Base-by-base conservation (phyloP, 768 basidiomycete species). In the Leccinum uliginosum region DNA sequence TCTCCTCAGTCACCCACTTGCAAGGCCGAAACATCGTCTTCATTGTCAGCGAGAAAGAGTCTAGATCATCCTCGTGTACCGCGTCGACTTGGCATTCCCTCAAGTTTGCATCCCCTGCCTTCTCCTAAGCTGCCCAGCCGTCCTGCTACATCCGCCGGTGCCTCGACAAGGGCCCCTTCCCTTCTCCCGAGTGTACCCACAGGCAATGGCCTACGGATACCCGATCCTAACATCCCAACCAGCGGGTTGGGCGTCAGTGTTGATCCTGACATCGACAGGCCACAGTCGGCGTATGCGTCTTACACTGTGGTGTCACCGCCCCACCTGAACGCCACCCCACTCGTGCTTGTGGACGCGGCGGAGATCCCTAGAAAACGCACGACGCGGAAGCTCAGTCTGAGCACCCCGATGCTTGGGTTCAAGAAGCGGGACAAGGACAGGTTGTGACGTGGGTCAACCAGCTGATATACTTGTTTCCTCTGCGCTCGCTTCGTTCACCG, bases 351-450 rank as follows among this genome's bases (percentile, higher is more conserved):
- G 54, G 67, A 65, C 40, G 59, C 53, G 23, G 55, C 64, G 19
- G 62, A 54, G 44, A 55, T 65, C 12, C 63, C 64, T n/a, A 59
- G 73, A 55, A 80, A 74, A 30, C 53, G 53, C 43, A 75, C 82
- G 57, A 78, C 74, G 64, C 76, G 87, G 54, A 90, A 91, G 73
- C 70, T 91, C 71, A 91, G 89, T 67, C 68, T 90, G 55, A 79
- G 79, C 23, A 77, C 80, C 50, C 82, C 84, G 50, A 82, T 83
- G 62, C 73, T 81, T 2, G 75, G 73, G 50, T 80, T 89, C 59
- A 66, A 80, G 77, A 74, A 79, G 77, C 69, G 80, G 67, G 81
- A 84, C 53, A 83, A 73, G 68, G 67, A 75, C 32, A 78, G 76
- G 65, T 74, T 76, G 23, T 32, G 52, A 56, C 49, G 45, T 63